These are phyloP conservation scores for Phytopythium cucurbitacearum DNA, from an alignment of 352 stramenopile genomes.

Conservation along the genomic window DNA sequence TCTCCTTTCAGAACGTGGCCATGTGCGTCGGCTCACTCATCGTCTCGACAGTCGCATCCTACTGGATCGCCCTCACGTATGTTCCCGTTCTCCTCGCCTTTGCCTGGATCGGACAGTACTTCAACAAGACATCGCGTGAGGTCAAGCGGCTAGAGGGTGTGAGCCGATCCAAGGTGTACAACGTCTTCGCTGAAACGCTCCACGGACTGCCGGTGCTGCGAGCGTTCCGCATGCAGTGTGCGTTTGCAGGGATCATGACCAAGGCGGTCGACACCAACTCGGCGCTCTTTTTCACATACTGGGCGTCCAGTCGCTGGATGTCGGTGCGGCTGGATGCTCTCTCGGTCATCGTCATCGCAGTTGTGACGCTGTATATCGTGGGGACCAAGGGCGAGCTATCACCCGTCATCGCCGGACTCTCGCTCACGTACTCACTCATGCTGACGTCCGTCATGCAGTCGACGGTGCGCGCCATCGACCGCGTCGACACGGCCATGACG, in stretches of 20 bases:
- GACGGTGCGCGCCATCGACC: conserved; percentile 18
- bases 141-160: conserved; percentile 94
- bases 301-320: conserved; percentile 86
- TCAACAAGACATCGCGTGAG: conserved; percentile 76
- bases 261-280: conserved; percentile 34
- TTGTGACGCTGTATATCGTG: conserved; percentile 85
- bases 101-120: conserved; percentile 67
- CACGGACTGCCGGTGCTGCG: conserved; percentile 91
- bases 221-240: conserved; percentile 48
- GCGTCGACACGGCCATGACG: conserved; percentile 55
- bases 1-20: conserved; percentile 26
- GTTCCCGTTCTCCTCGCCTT: conserved; percentile 56
- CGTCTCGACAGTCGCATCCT: conserved; percentile 30
- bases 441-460: conserved; percentile 41
- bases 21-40: conserved; percentile 27
- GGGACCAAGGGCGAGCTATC: conserved; percentile 30
- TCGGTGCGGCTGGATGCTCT: conserved; percentile 87
- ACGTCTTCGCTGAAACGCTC: conserved; percentile 90
- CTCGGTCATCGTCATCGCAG: conserved; percentile 81
- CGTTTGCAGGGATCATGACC: conserved; percentile 27
- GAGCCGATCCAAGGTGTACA: conserved; percentile 87
- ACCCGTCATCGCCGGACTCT: conserved; percentile 17
- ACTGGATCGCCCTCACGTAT: conserved; percentile 39
- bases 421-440: conserved; percentile 30
- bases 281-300: conserved; percentile 34